phyloP scores from a whole-genome alignment of 2,329 filamentous ascomycete genomes.

The Ceratocystis albifundus region DNA sequence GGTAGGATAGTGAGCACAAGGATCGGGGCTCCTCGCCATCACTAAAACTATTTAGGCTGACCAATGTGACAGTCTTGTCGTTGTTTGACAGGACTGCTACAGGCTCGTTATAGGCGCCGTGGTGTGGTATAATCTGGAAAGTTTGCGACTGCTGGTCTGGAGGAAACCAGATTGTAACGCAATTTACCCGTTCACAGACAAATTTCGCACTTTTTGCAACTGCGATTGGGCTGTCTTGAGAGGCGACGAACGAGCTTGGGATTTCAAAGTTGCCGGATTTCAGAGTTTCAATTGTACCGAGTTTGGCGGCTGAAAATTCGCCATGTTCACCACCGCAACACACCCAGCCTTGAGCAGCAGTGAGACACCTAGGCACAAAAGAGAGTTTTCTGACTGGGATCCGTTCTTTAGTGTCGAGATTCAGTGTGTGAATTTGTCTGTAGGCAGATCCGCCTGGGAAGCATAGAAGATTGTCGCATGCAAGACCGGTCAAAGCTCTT shows the following conservation, averaged over 20 bases:
- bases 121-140: slow-evolving; percentile 17
- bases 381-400: slow-evolving; percentile 44
- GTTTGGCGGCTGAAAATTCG: slow-evolving; percentile 69
- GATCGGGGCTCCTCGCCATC: slow-evolving; percentile 39
- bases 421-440: slow-evolving; percentile 52
- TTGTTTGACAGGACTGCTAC: slow-evolving; percentile 80
- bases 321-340: slow-evolving; percentile 83
- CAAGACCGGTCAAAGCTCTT: slow-evolving; percentile 76
- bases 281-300: slow-evolving; percentile 29
- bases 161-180: slow-evolving; percentile 53
- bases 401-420: slow-evolving; percentile 52
- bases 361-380: slow-evolving; percentile 72
- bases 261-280: slow-evolving; percentile 9
- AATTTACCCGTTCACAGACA: slow-evolving; percentile 52
- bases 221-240: neutral
- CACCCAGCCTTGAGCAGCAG: slow-evolving; percentile 77
- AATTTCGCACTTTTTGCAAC: slow-evolving; percentile 40
- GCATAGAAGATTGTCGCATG: slow-evolving; percentile 66
- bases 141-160: slow-evolving; percentile 30
- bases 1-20: slow-evolving; percentile 59
- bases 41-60: slow-evolving; percentile 55
- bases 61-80: slow-evolving; percentile 77
- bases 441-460: slow-evolving; percentile 67
- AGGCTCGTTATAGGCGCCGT: slow-evolving; percentile 37
- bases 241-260: neutral